phyloP scores from a whole-genome alignment of 305 asterid species.

The Fraxinus nigra region DNA sequence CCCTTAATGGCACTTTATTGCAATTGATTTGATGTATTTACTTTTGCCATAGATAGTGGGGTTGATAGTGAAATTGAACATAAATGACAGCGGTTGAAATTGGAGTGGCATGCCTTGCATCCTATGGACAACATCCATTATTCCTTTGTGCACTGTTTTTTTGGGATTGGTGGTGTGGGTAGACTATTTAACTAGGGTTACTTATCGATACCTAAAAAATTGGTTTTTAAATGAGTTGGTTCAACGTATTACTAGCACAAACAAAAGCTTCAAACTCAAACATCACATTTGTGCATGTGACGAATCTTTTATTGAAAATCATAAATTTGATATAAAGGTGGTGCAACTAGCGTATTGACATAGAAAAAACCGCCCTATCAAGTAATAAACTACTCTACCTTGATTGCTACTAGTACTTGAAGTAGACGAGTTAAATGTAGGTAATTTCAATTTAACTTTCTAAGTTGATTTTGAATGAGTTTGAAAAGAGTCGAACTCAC shows the following conservation, averaged over 20 bases:
- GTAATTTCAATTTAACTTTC: neutral
- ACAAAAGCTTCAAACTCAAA: neutral
- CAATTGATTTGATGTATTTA: conserved; percentile 15
- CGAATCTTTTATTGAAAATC: neutral
- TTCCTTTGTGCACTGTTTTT: neutral
- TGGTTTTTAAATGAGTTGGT: neutral
- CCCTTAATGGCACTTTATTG: conserved; percentile 29
- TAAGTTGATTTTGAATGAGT: neutral
- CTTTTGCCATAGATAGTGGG: neutral
- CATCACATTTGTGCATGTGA: neutral
- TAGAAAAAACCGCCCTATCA: neutral
- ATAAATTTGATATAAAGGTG: neutral
- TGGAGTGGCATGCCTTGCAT: conserved; percentile 1
- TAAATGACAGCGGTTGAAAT: conserved; percentile 18
- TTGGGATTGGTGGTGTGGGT: neutral
- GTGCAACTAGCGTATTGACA: neutral
- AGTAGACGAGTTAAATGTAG: neutral
- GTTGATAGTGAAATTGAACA: neutral
- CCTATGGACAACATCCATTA: conserved; percentile 13
- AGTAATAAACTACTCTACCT: neutral
- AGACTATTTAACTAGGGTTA: neutral
- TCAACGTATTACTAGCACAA: neutral
- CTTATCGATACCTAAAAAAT: neutral
- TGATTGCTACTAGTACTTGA: neutral
- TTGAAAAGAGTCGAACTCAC: neutral